Evolutionary conservation across 768 basidiomycete species (phyloP).

Genomic region (Mycena rosella): DNA sequence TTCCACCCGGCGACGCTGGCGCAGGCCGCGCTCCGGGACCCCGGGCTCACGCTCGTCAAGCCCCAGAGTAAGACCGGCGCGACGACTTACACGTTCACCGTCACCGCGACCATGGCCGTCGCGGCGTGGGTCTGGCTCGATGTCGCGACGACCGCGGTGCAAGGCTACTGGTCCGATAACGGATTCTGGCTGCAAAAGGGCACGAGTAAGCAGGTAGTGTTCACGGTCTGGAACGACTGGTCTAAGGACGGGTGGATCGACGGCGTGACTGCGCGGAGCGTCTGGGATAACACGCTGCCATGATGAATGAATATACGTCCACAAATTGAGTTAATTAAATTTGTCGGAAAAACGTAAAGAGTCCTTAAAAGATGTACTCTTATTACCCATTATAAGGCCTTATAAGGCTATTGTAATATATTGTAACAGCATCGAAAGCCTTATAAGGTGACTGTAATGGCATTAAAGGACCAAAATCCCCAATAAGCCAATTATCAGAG

Average conservation of each 20-base stretch:
- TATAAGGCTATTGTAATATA: too few species aligned
- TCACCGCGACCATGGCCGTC: conserved; percentile 18
- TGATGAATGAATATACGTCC: too few species aligned
- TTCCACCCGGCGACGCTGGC: conserved; percentile 30
- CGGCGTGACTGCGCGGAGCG: conserved; percentile 10
- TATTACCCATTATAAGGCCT: too few species aligned
- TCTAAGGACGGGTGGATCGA: conserved; percentile 13
- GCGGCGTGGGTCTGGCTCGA: conserved; percentile 32
- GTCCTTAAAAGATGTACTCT: too few species aligned
- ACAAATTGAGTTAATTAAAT: too few species aligned
- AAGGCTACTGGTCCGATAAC: conserved; percentile 27
- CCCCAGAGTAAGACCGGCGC: neutral
- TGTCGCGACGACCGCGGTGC: conserved; percentile 22
- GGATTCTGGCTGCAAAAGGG: conserved; percentile 31
- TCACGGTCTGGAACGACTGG: conserved; percentile 31
- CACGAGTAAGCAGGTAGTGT: conserved; percentile 3
- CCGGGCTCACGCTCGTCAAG: conserved; percentile 11
- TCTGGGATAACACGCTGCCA: conserved; percentile 25
- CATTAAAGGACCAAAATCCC: too few species aligned
- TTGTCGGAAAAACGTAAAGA: too few species aligned
- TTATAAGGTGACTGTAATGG: too few species aligned
- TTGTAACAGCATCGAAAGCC: too few species aligned
- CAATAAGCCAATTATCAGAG: too few species aligned
- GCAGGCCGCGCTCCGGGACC: conserved; percentile 25
- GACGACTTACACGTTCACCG: conserved; percentile 9